These are phyloP conservation scores for Globisporangium echinulatum DNA, from an alignment of 352 stramenopile genomes.

Conservation along the genomic window DNA sequence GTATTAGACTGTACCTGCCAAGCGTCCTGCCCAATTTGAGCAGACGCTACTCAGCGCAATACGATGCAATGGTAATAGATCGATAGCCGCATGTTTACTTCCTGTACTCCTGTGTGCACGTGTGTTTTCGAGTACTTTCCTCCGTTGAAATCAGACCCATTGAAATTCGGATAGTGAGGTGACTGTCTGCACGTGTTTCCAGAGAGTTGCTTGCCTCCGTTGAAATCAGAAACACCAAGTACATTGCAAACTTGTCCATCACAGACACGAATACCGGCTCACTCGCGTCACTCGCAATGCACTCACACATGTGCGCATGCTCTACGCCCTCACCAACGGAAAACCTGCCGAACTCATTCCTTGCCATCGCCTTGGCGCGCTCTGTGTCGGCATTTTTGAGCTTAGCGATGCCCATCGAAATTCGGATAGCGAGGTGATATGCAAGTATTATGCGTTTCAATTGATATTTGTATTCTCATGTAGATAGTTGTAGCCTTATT, in stretches of 20 bases:
- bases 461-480: background rate
- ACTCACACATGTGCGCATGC: background rate
- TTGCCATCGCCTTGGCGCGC: background rate
- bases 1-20: background rate
- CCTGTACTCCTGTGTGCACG: background rate
- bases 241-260: conserved; percentile 2
- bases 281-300: background rate
- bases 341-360: background rate
- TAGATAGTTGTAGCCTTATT: background rate
- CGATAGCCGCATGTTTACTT: background rate
- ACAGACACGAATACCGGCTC: background rate
- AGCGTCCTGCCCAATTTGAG: background rate
- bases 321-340: background rate
- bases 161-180: no score
- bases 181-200: background rate
- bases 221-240: background rate
- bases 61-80: background rate
- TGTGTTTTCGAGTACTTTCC: no score
- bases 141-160: no score
- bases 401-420: background rate
- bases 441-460: background rate
- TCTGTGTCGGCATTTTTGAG: background rate
- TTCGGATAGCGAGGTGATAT: background rate
- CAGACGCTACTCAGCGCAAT: background rate
- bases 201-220: background rate